phyloP scores from a whole-genome alignment of 1,139 yeast species.

The Blastobotrys arbuscula region DNA sequence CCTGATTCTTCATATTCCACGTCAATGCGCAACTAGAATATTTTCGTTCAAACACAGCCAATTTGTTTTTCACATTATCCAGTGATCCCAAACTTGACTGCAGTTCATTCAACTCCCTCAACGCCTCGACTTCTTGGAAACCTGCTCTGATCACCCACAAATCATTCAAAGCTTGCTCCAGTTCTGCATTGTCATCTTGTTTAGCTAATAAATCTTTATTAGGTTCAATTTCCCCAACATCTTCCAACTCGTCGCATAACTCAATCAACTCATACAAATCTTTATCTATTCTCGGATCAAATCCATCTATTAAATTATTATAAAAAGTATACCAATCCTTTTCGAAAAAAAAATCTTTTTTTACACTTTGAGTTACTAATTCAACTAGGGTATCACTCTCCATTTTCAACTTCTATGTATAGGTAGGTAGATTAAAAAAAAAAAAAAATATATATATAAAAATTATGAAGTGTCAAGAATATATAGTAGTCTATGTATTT shows the following conservation, averaged over 20 bases:
- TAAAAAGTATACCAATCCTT: constrained; percentile 9
- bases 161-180: constrained; percentile 21
- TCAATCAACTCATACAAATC: constrained; percentile 5
- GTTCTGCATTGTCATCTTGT: constrained; percentile 6
- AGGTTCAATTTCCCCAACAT: constrained; percentile 3
- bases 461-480: too few relatives aligned
- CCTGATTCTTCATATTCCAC: constrained; percentile 16
- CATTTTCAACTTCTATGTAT: constrained; percentile 4
- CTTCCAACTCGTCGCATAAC: constrained; percentile 5
- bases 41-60: constrained; percentile 18
- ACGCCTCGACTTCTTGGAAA: constrained; percentile 26
- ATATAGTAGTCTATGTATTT: too few relatives aligned
- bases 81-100: constrained; percentile 26
- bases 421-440: not conserved
- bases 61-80: constrained; percentile 20
- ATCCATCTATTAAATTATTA: constrained; percentile 1
- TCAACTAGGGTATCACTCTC: constrained; percentile 9
- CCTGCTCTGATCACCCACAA: constrained; percentile 30
- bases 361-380: constrained; percentile 3
- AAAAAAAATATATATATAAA: not conserved
- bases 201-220: constrained; percentile 7
- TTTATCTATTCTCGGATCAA: constrained; percentile 8
- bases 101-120: constrained; percentile 26
- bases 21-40: constrained; percentile 18
- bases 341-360: constrained; percentile 10